Base-by-base conservation (phyloP, 2,329 filamentous ascomycete genomes). In the Ophiostoma montium region DNA sequence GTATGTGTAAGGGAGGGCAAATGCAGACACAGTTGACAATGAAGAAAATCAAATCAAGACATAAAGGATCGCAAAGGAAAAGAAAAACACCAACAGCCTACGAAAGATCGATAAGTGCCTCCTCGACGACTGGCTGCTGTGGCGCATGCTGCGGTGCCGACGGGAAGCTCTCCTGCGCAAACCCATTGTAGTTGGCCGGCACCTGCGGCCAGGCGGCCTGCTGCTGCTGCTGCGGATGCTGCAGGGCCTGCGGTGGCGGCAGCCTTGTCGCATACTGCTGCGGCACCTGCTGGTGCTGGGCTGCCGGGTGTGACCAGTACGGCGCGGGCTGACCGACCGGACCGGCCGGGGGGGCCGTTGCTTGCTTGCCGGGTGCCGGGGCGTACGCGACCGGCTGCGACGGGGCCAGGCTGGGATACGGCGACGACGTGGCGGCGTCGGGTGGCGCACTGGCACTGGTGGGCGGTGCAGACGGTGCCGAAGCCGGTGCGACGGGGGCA, bases 51-150 rank as follows among this genome's bases (percentile, higher is more conserved):
- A 13, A 41, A 41, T 23, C n/a, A 19, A 41, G 23, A 21, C 10
- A 42, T 9, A 39, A n/a, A 39, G 13, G 15, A 9, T 16, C 36
- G 13, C 23, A 27, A 8, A 4, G 23, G 8, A 4, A 30, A 38
- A 39, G 19, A 16, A 11, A 21, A 12, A 9, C 16, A 36, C 15
- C 5, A 39, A n/a, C 21, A n/a, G n/a, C 33, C 33, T 21, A 48
- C 23, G 16, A 58, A 44, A 90, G 70, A 63, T 92, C 86, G 64
- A 92, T 92, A 59, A 92, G 65, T 51, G 80, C 83, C 64, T 90
- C 86, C 64, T 90, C 85, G 43, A 83, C 72, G 1, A 68, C 72
- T 13, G 74, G 75, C 58, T 71, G 70, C 61, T 63, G 71, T 47
- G 75, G 78, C 27, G 76, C 71, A 61, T 82, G 76, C 52, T 80